These are phyloP conservation scores for Monilinia vaccinii-corymbosi DNA, from an alignment of 2,329 filamentous ascomycete species.

Conservation along the genomic window DNA sequence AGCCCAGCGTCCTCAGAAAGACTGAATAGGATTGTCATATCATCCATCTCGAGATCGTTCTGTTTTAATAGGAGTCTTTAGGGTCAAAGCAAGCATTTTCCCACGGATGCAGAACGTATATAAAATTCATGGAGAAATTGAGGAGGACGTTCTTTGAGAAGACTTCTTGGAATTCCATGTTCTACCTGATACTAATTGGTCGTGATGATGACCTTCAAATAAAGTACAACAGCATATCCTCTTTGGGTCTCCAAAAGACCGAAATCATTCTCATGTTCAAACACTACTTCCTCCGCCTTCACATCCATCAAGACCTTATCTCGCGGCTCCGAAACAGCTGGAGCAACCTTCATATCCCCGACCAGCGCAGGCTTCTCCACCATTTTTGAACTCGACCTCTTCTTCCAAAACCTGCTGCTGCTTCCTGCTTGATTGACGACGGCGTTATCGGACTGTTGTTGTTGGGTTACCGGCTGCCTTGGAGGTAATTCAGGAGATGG, in stretches of 20 bases:
- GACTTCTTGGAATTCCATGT: background rate
- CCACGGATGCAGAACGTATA: too few species aligned
- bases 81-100: too few species aligned
- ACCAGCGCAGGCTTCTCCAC: background rate
- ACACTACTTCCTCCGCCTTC: constrained; percentile 38
- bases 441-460: background rate
- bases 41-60: too few species aligned
- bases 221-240: constrained; percentile 25
- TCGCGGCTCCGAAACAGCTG: background rate
- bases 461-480: constrained; percentile 9
- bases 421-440: background rate
- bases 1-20: too few species aligned
- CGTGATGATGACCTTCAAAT: constrained; percentile 14
- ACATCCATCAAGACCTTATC: constrained; percentile 23
- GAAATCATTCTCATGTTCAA: constrained; percentile 61
- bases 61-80: too few species aligned
- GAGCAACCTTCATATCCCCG: background rate
- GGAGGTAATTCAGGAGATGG: constrained; percentile 14
- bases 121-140: background rate
- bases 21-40: too few species aligned
- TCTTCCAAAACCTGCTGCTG: constrained; percentile 14
- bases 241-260: constrained; percentile 41
- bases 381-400: constrained; percentile 13
- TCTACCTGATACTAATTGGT: background rate
- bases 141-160: background rate